Conservation (phyloP, 345 rosid genomes). For the Hibiscus mutabilis region DNA sequence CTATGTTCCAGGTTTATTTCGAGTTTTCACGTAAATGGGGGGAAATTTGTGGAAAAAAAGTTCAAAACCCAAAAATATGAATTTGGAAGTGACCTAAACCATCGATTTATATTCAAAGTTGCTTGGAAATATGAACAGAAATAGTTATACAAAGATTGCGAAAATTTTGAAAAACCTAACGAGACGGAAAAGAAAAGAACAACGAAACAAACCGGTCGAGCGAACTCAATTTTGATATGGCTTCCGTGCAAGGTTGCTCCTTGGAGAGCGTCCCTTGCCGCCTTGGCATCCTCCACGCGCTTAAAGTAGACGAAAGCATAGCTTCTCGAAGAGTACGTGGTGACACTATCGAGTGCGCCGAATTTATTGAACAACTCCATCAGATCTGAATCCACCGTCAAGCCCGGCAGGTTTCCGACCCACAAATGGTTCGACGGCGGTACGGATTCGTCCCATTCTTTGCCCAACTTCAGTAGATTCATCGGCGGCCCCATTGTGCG, state of each 20-base stretch:
- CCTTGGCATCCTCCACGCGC: constrained; percentile 72
- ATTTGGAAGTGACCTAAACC: background rate
- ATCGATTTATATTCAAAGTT: background rate
- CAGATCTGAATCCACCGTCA: constrained; percentile 60
- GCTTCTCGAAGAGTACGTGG: constrained; percentile 58
- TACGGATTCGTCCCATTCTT: constrained; percentile 32
- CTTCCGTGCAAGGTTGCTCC: constrained; percentile 51
- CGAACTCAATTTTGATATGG: constrained; percentile 78
- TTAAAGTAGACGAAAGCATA: constrained; percentile 74
- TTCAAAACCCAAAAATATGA: background rate
- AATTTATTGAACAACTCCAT: constrained; percentile 47
- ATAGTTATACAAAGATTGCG: constrained; percentile 6
- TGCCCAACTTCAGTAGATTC: constrained; percentile 26
- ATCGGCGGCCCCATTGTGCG: constrained; percentile 34
- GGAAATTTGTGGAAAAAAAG: background rate
- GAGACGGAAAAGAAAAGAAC: constrained; percentile 51
- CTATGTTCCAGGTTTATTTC: background rate
- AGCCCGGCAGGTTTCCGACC: constrained; percentile 68
- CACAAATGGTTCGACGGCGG: constrained; percentile 70
- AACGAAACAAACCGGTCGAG: constrained; percentile 99
- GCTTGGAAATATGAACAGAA: background rate
- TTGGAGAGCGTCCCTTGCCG: constrained; percentile 75
- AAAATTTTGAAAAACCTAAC: constrained; percentile 18
- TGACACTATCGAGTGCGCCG: constrained; percentile 67
- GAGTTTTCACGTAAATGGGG: background rate